A percentile compares a stretch with the other conserved stretches of the same genome.
Conservation (phyloP, 2,329 filamentous ascomycete species). For the Pseudogymnoascus sp. region DNA sequence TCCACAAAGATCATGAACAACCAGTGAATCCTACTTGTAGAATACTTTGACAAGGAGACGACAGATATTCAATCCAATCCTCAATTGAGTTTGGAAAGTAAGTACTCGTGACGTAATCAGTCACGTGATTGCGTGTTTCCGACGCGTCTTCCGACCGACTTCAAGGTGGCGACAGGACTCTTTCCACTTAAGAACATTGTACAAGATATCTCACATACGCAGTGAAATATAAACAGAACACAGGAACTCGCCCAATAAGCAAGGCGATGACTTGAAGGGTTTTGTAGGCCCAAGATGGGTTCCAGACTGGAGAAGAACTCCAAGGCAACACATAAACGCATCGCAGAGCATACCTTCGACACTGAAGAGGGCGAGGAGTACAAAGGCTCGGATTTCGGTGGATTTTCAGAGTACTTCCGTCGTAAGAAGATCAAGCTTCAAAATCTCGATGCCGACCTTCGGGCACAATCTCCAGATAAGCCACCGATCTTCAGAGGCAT, state of each 20-base stretch:
- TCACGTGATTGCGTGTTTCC: constrained; percentile 6
- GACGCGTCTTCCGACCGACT: neutral
- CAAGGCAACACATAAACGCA: constrained; percentile 51
- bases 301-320: constrained; percentile 56
- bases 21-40: neutral
- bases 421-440: constrained; percentile 96
- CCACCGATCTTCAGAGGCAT: constrained; percentile 85
- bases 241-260: neutral
- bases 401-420: constrained; percentile 84
- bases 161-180: neutral
- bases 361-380: constrained; percentile 89
- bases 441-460: constrained; percentile 79
- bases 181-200: neutral
- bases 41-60: neutral
- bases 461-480: constrained; percentile 46
- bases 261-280: neutral
- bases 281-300: constrained; percentile 38
- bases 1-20: neutral
- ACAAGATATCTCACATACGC: neutral
- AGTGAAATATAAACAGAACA: neutral
- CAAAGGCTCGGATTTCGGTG: constrained; percentile 74
- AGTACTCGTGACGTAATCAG: neutral
- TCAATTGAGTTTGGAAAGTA: neutral
- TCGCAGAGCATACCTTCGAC: constrained; percentile 61
- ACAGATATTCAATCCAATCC: neutral